These are phyloP conservation scores for Pharnaceum exiguum DNA, from an alignment of 148 eudicot species.

Conservation along the genomic window DNA sequence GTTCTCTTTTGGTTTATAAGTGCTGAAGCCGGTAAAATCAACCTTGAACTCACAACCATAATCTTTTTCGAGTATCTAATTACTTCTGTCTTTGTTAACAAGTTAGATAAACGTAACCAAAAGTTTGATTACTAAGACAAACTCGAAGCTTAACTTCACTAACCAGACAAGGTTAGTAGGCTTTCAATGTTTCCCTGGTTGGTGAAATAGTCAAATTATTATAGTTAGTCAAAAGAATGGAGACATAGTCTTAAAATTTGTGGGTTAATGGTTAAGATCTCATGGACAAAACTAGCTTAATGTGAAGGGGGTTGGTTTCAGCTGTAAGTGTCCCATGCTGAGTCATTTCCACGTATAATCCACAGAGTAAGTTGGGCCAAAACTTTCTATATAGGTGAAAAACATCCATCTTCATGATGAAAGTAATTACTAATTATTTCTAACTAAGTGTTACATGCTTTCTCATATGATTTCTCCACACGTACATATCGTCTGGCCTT, in stretches of 20 bases:
- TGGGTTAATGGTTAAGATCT: slow-evolving; percentile 21
- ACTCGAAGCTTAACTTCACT: too few species aligned
- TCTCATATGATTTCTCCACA: slow-evolving; percentile 6
- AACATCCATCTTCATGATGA: slow-evolving; percentile 9
- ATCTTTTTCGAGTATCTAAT: too few species aligned
- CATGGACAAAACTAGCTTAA: slow-evolving; percentile 5
- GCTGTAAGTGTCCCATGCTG: slow-evolving; percentile 35
- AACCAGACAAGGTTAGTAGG: too few species aligned
- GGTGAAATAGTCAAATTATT: slow-evolving; percentile 17
- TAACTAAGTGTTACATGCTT: background rate
- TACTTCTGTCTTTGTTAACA: too few species aligned
- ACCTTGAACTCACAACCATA: too few species aligned
- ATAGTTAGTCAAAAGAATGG: slow-evolving; percentile 13
- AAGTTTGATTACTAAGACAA: too few species aligned
- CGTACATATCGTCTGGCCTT: background rate
- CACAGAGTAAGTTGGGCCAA: slow-evolving; percentile 18
- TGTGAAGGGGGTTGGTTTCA: slow-evolving; percentile 17
- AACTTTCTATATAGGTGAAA: slow-evolving; percentile 18
- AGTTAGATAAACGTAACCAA: too few species aligned
- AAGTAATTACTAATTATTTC: background rate
- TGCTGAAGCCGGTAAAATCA: too few species aligned
- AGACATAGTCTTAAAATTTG: slow-evolving; percentile 1
- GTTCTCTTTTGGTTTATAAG: too few species aligned
- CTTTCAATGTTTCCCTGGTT: slow-evolving; percentile 8
- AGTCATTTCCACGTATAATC: slow-evolving; percentile 39